Percentiles rank a stretch among this genome's conserved stretches.
These are phyloP conservation scores for Lippia alba DNA, from an alignment of 305 asterid species.

Conservation along the genomic window DNA sequence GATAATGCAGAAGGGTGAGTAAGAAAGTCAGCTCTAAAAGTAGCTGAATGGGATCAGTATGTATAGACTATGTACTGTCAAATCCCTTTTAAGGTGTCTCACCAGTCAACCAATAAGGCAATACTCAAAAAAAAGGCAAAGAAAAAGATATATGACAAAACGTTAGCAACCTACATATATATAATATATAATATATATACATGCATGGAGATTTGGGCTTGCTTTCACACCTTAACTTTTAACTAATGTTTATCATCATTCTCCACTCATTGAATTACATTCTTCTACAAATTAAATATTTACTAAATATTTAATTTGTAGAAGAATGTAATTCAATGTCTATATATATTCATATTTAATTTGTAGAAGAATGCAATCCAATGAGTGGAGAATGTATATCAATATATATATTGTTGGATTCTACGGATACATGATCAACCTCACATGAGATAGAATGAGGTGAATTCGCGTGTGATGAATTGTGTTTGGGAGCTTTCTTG, in stretches of 20 bases:
- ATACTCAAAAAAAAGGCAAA: conserved; percentile 39
- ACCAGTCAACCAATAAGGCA: not conserved
- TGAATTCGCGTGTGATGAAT: too few relatives aligned
- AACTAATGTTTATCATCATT: conserved; percentile 32
- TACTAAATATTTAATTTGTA: too few relatives aligned
- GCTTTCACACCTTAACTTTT: conserved; percentile 17
- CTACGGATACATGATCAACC: too few relatives aligned
- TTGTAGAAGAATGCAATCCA: too few relatives aligned
- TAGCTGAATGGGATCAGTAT: conserved; percentile 32
- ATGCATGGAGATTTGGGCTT: conserved; percentile 27
- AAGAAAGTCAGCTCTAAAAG: conserved; percentile 34
- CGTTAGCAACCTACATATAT: conserved; percentile 1
- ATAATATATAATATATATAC: not conserved
- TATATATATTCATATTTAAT: too few relatives aligned
- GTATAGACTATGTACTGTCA: conserved; percentile 35
- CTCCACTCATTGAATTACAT: conserved; percentile 27
- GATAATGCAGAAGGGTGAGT: conserved; percentile 33
- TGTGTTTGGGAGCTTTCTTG: too few relatives aligned
- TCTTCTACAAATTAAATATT: not conserved
- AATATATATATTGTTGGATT: too few relatives aligned
- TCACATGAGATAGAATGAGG: too few relatives aligned
- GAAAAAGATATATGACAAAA: conserved; percentile 27
- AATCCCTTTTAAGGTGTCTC: conserved; percentile 26
- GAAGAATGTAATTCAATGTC: too few relatives aligned
- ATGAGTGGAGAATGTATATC: too few relatives aligned